Conservation (phyloP, 129 eudicot genomes). For the Apium graveolens region DNA sequence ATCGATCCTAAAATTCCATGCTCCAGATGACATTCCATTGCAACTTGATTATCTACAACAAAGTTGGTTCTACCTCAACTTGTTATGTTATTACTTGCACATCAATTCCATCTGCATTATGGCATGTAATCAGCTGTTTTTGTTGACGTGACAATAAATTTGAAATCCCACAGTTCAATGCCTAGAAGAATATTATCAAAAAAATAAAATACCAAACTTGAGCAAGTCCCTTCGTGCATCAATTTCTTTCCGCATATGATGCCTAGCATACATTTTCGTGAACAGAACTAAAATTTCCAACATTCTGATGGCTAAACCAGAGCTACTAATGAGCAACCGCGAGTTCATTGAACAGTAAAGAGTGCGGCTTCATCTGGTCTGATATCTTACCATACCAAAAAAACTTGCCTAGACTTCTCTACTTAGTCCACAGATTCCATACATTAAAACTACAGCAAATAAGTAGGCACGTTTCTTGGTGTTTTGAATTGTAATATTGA, state of each 20-base stretch:
- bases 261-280: constrained; percentile 62
- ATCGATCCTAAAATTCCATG: too few relatives aligned
- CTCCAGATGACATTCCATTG: too few relatives aligned
- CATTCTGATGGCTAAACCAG: constrained; percentile 37
- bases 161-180: too few relatives aligned
- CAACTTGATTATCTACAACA: too few relatives aligned
- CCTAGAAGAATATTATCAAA: too few relatives aligned
- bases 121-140: too few relatives aligned
- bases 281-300: constrained; percentile 49
- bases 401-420: constrained; percentile 43
- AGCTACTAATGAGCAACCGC: constrained; percentile 27
- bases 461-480: too few relatives aligned
- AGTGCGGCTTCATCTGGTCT: constrained; percentile 71
- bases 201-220: constrained; percentile 2
- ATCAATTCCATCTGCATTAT: too few relatives aligned
- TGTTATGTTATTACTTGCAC: too few relatives aligned
- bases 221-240: constrained; percentile 38
- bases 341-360: constrained; percentile 59
- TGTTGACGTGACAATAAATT: too few relatives aligned
- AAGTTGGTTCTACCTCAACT: too few relatives aligned
- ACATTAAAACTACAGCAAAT: constrained; percentile 57
- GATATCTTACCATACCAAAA: constrained; percentile 35
- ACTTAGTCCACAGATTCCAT: constrained; percentile 63
- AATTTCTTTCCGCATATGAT: constrained; percentile 59
- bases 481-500: constrained; percentile 11